phyloP scores from a whole-genome alignment of 2,329 filamentous ascomycete genomes.

The Aureobasidium sp. region DNA sequence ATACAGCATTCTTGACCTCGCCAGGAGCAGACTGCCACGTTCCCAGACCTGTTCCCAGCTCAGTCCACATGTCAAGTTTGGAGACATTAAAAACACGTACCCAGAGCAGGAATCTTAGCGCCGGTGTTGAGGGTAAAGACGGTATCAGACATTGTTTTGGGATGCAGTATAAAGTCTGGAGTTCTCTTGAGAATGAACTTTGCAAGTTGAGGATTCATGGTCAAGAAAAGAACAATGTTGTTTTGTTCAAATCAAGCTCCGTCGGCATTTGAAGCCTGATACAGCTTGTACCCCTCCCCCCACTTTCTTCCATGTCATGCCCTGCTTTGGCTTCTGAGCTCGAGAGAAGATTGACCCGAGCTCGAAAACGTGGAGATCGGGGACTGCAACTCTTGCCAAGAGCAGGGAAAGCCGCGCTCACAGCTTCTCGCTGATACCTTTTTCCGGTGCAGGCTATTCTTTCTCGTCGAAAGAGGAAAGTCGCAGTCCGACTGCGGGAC shows the following conservation, averaged over 20 bases:
- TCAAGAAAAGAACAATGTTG: neutral
- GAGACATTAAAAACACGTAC: conserved; percentile 12
- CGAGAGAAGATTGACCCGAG: neutral
- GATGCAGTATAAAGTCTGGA: conserved; percentile 24
- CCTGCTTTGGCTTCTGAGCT: neutral
- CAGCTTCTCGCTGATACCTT: conserved; percentile 3
- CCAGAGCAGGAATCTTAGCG: conserved; percentile 32
- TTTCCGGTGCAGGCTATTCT: neutral
- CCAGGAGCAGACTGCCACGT: conserved; percentile 36
- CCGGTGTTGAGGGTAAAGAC: conserved; percentile 32
- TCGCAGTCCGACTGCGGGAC: neutral
- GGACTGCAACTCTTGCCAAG: neutral
- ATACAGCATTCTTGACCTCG: conserved; percentile 41
- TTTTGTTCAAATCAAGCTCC: neutral
- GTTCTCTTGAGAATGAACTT: conserved; percentile 26
- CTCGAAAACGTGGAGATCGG: neutral
- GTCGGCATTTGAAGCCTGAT: conserved; percentile 13
- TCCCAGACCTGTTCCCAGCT: conserved; percentile 21
- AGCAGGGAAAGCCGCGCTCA: neutral
- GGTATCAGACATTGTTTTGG: conserved; percentile 25
- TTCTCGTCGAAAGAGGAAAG: neutral
- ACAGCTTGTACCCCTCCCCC: neutral
- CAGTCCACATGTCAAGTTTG: neutral
- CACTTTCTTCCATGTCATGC: conserved; percentile 1
- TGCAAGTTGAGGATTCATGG: conserved; percentile 27